Conservation (phyloP, 2,329 filamentous ascomycete genomes). For the Monosporascus sp. region DNA sequence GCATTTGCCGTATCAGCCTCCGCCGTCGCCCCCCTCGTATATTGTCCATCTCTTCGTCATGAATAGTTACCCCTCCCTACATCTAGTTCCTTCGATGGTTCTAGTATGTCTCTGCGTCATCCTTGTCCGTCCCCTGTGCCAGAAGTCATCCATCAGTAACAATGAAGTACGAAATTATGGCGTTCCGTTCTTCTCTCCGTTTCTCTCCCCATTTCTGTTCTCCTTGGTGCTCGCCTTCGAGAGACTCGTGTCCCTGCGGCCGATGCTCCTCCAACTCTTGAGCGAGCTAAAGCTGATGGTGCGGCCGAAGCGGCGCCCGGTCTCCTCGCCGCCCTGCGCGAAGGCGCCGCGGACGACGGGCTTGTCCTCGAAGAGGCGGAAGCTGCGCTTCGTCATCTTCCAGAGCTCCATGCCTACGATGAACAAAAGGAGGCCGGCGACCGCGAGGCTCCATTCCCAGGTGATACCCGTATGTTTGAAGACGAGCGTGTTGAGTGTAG, state of each 20-base stretch:
- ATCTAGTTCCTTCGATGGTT: too few relatives aligned
- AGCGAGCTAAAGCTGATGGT: conserved; percentile 50
- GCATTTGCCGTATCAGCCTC: too few relatives aligned
- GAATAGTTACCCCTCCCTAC: too few relatives aligned
- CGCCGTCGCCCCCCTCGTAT: too few relatives aligned
- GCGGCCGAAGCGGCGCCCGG: conserved; percentile 38
- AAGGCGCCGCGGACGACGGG: conserved; percentile 46
- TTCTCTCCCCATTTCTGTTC: conserved; percentile 5
- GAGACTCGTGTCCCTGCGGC: conserved; percentile 23
- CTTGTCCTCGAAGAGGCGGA: conserved; percentile 46
- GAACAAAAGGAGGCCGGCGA: conserved; percentile 60
- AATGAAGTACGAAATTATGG: too few relatives aligned
- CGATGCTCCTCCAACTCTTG: conserved; percentile 33
- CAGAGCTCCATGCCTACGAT: conserved; percentile 64
- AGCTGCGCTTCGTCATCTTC: conserved; percentile 62
- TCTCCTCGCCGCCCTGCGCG: conserved; percentile 46
- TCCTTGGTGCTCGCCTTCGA: conserved; percentile 14
- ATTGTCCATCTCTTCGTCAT: too few relatives aligned
- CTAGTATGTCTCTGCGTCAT: not conserved
- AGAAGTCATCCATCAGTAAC: too few relatives aligned
- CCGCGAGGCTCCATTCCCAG: conserved; percentile 71
- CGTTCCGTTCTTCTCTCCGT: not conserved
- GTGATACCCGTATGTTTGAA: conserved; percentile 68
- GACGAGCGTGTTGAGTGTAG: conserved; percentile 61
- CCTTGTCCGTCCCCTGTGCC: not conserved